These are phyloP conservation scores for Arthromyces matolae DNA, from an alignment of 768 basidiomycete genomes.

Conservation along the genomic window DNA sequence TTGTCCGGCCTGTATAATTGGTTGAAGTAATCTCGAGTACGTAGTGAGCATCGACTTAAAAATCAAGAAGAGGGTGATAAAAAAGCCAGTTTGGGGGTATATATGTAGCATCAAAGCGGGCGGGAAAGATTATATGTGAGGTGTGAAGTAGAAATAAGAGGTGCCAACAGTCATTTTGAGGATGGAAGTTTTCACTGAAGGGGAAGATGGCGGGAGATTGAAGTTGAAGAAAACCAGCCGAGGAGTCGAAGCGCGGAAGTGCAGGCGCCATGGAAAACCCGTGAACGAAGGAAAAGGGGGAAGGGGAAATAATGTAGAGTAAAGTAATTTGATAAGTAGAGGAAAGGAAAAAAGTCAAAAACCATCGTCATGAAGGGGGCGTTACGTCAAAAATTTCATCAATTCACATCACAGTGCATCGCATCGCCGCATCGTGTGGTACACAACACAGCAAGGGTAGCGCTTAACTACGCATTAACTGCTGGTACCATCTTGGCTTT, in stretches of 20 bases:
- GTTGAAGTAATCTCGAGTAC: too few species aligned
- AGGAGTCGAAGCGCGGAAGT: neutral
- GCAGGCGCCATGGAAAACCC: neutral
- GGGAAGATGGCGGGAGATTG: neutral
- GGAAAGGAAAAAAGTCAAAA: neutral
- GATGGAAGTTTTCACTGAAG: neutral
- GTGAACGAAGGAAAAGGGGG: neutral
- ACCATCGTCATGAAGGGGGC: conserved; percentile 12
- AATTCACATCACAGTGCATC: conserved; percentile 5
- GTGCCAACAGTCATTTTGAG: neutral
- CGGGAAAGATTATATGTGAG: conserved; percentile 10
- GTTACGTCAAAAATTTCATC: too few species aligned
- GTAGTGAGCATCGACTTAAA: conserved; percentile 5
- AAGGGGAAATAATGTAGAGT: conserved; percentile 9
- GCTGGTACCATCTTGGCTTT: conserved; percentile 12
- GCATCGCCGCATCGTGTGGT: conserved; percentile 1
- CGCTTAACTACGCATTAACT: conserved; percentile 4
- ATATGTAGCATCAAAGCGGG: conserved; percentile 5
- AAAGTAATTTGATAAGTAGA: neutral
- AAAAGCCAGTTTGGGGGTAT: conserved; percentile 10
- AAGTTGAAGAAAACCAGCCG: conserved; percentile 2
- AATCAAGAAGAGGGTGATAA: neutral
- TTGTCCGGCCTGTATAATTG: conserved; percentile 2
- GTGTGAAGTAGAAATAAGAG: conserved; percentile 3
- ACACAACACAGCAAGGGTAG: neutral